Evolutionary conservation across 2,329 filamentous ascomycete genomes (phyloP), one percentile per base, ranked within the genome.

Genomic region (Aureobasidium sp.): DNA sequence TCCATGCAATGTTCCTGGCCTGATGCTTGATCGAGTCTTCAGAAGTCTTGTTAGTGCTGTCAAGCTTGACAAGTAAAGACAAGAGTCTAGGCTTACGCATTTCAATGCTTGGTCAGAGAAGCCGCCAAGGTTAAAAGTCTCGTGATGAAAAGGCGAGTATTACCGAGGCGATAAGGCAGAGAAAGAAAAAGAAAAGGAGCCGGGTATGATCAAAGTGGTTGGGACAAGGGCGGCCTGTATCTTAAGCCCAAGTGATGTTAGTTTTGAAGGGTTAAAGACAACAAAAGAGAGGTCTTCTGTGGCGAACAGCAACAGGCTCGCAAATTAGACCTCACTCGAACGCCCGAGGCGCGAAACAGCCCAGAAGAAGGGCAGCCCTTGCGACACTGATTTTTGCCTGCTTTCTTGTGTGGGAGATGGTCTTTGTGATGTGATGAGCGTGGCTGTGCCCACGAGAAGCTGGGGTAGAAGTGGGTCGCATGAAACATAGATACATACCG

Each of bases 1-100:
- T 54, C 54, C 57, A 57, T 11, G 57, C 57, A n/a, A 55, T 45
- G 27, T 55, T 51, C 14, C 57, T 39, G 4, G 57, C 57, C 24
- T 56, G 53, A 6, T 53, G 56, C 30, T 56, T 54, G 30, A 59
- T 59, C 17, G 56, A 30, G 25, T 59, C 57, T 59, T 35, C 24
- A 11, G 12, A 30, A 32, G 39, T 16, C 29, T 54, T 22, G 53
- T 56, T 48, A 54, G 42, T 55, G 34, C n/a, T 21, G 30, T 14
- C 38, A 35, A n/a, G 11, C 48, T 25, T 29, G 24, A 35, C 34
- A 38, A 41, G 45, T 27, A 4, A 29, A 49, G 35, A 42, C 25
- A 40, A 29, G 53, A 35, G n/a, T 38, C 29, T 29, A 47, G 41
- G 52, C 56, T 37, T 41, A 55, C 56, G 56, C 54, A 58, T 56